A percentile compares a stretch with the other conserved stretches of the same genome.
phyloP scores from a whole-genome alignment of 2,329 filamentous ascomycete species.

The Emergomyces africanus region DNA sequence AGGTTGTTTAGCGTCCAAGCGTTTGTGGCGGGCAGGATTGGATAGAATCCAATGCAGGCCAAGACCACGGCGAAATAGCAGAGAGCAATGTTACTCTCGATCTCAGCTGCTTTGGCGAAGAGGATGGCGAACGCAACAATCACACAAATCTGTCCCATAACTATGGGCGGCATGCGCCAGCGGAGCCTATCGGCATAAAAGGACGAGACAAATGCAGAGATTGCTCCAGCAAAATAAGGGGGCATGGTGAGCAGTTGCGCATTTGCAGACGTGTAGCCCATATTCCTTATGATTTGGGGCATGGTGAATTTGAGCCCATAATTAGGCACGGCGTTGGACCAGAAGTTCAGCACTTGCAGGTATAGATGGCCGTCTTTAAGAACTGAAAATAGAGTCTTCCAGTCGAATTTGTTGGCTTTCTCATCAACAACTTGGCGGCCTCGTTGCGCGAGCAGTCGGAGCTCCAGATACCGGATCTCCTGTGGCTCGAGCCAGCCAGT shows the following conservation, averaged over 20 bases:
- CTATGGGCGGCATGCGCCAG: constrained; percentile 30
- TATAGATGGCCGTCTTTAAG: constrained; percentile 39
- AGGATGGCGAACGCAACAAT: constrained; percentile 27
- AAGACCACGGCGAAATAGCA: constrained; percentile 36
- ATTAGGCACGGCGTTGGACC: constrained; percentile 30
- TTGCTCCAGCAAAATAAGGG: constrained; percentile 24
- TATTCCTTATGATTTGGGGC: constrained; percentile 30
- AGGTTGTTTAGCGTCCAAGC: constrained; percentile 32
- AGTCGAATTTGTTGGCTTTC: constrained; percentile 20
- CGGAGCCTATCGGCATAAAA: constrained; percentile 26
- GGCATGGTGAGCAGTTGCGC: constrained; percentile 23
- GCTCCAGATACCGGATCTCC: constrained; percentile 30
- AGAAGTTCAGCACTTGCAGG: constrained; percentile 30
- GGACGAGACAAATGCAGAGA: constrained; percentile 18
- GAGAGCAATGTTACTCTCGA: constrained; percentile 28
- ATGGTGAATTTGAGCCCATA: constrained; percentile 23
- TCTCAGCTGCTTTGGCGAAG: constrained; percentile 24
- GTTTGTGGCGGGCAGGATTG: constrained; percentile 30
- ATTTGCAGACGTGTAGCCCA: constrained; percentile 28
- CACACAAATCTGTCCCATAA: constrained; percentile 22
- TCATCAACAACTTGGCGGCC: constrained; percentile 5
- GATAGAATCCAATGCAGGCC: constrained; percentile 33
- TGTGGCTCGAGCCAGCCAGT: constrained; percentile 26
- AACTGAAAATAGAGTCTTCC: constrained; percentile 26
- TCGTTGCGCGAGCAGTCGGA: constrained; percentile 23